Conservation (phyloP, 305 asterid species). For the Solanum hybrid region DNA sequence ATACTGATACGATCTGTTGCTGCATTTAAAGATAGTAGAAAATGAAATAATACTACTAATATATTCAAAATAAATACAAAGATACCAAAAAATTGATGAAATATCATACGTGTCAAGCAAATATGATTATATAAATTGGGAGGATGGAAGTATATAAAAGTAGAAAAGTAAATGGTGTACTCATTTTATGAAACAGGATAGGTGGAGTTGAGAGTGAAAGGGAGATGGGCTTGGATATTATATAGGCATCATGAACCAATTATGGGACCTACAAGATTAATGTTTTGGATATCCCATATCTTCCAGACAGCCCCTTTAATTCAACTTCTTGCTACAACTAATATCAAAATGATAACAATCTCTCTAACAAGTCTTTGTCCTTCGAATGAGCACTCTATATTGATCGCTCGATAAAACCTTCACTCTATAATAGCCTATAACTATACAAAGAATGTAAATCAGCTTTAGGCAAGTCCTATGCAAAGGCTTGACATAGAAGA, state of each 20-base stretch:
- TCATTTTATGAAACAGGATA: background rate
- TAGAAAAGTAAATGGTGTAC: background rate
- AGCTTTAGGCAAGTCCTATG: too few relatives aligned
- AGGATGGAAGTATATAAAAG: background rate
- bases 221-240: background rate
- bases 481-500: too few relatives aligned
- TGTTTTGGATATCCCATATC: slow-evolving; percentile 1
- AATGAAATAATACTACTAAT: background rate
- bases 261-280: background rate
- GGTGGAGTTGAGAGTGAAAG: background rate
- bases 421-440: background rate
- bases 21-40: background rate
- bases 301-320: background rate
- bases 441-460: too few relatives aligned
- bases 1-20: background rate
- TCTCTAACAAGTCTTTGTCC: too few relatives aligned
- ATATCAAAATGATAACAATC: background rate
- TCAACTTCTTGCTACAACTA: background rate
- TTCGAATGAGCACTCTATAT: too few relatives aligned
- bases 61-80: background rate
- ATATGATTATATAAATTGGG: background rate
- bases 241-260: background rate
- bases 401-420: too few relatives aligned
- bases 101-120: background rate
- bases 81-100: background rate